phyloP scores from a whole-genome alignment of 495 filamentous ascomycete genomes.

The Viridothelium virens region DNA sequence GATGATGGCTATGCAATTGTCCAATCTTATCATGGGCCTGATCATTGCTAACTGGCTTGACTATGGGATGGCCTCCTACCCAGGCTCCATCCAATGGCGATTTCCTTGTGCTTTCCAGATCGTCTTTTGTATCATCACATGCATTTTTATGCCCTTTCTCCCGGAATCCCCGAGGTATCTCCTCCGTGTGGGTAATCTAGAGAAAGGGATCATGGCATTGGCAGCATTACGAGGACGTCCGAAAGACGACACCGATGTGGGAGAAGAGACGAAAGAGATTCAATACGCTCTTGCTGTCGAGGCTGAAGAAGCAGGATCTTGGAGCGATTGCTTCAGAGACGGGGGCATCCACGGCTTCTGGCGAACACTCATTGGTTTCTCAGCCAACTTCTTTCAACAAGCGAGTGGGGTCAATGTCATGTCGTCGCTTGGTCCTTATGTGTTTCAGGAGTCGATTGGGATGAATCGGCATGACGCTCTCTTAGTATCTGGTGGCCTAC shows the following conservation, averaged over 20 bases:
- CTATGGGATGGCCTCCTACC: conserved; percentile 20
- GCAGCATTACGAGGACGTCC: conserved; percentile 21
- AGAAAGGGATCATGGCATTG: conserved; percentile 13
- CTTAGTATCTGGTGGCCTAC: conserved; percentile 21
- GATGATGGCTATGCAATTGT: conserved; percentile 23
- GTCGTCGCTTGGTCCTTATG: conserved; percentile 18
- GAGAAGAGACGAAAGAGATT: conserved; percentile 21
- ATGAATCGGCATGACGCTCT: conserved; percentile 20
- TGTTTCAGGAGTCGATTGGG: conserved; percentile 23
- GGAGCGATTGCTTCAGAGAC: conserved; percentile 23
- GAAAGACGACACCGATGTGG: conserved; percentile 13
- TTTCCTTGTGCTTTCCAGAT: conserved; percentile 22
- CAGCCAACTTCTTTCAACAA: conserved; percentile 24
- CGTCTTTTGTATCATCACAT: conserved; percentile 18
- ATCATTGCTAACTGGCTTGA: conserved; percentile 25
- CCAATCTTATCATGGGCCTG: conserved; percentile 22
- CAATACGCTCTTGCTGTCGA: conserved; percentile 21
- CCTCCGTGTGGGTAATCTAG: conserved; percentile 8
- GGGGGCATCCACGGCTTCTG: conserved; percentile 19
- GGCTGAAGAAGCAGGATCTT: conserved; percentile 18
- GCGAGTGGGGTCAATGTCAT: conserved; percentile 22
- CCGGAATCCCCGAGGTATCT: conserved; percentile 23
- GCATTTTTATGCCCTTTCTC: conserved; percentile 18
- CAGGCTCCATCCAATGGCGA: conserved; percentile 21
- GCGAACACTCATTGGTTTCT: conserved; percentile 18